Evolutionary conservation across 169 alveolate species (phyloP).

Genomic region (Fabrea salina): DNA sequence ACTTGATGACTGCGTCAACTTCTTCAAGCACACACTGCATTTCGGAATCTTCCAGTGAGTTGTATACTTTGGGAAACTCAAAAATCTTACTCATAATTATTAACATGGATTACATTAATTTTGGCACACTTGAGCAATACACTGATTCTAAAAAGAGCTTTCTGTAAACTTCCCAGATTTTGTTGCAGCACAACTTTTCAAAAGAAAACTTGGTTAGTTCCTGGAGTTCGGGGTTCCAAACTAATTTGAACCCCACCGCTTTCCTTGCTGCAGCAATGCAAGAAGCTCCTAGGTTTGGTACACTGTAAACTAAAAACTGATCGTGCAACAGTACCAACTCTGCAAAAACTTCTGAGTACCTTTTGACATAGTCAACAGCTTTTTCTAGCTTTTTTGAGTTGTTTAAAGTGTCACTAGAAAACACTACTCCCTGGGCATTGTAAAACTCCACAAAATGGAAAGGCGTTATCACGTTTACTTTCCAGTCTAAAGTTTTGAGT

Average conservation of each 20-base stretch:
- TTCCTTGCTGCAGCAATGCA: background rate
- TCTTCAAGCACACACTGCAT: too few species aligned
- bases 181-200: background rate
- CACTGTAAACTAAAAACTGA: background rate
- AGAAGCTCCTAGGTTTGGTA: background rate
- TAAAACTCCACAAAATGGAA: background rate
- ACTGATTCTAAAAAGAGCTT: background rate
- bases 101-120: too few species aligned
- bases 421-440: background rate
- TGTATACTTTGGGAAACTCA: too few species aligned
- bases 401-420: background rate
- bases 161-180: background rate
- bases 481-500: background rate
- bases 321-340: background rate
- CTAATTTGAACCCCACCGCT: background rate
- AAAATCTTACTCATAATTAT: too few species aligned
- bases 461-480: background rate
- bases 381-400: background rate
- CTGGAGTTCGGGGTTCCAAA: background rate
- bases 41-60: too few species aligned
- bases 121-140: too few species aligned
- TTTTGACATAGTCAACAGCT: background rate
- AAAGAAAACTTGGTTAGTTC: background rate
- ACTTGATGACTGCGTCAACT: too few species aligned
- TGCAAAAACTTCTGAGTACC: background rate